Conservation (phyloP, 306 rosid species). For the Fagus sylvatica region DNA sequence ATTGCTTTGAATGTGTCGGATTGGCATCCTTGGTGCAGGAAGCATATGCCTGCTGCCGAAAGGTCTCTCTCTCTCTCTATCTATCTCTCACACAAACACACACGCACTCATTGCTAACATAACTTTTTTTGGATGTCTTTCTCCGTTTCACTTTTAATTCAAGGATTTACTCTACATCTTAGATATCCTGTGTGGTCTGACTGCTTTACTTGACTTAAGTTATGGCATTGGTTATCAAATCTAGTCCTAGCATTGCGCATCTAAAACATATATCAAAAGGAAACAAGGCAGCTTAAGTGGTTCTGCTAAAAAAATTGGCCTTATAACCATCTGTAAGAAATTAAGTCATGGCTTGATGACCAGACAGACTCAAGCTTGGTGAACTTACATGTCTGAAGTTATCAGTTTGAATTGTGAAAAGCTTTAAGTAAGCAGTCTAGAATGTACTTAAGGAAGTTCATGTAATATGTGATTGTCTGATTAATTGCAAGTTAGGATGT, state of each 20-base stretch:
- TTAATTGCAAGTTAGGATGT: too few relatives aligned
- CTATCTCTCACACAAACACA: neutral
- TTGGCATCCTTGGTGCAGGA: conserved; percentile 66
- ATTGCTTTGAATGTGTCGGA: conserved; percentile 89
- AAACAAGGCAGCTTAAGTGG: neutral
- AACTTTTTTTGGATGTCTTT: neutral
- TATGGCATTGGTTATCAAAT: neutral
- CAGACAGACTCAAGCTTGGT: neutral
- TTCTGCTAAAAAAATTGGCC: neutral
- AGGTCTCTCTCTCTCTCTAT: conserved; percentile 44
- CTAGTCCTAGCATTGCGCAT: neutral
- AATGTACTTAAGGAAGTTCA: too few relatives aligned
- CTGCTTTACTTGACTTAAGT: neutral
- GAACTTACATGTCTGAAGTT: neutral
- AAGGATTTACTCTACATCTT: neutral
- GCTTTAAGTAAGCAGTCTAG: too few relatives aligned
- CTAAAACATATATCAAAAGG: neutral
- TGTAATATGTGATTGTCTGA: too few relatives aligned
- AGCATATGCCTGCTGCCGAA: conserved; percentile 76
- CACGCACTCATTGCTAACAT: neutral
- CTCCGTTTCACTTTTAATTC: neutral
- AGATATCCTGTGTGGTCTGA: neutral
- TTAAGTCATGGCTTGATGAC: neutral
- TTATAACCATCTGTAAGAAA: neutral
- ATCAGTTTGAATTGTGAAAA: neutral